Percentiles rank a stretch among this genome's conserved stretches.
phyloP scores from a whole-genome alignment of 2,329 filamentous ascomycete species.

The Coniella lustricola region DNA sequence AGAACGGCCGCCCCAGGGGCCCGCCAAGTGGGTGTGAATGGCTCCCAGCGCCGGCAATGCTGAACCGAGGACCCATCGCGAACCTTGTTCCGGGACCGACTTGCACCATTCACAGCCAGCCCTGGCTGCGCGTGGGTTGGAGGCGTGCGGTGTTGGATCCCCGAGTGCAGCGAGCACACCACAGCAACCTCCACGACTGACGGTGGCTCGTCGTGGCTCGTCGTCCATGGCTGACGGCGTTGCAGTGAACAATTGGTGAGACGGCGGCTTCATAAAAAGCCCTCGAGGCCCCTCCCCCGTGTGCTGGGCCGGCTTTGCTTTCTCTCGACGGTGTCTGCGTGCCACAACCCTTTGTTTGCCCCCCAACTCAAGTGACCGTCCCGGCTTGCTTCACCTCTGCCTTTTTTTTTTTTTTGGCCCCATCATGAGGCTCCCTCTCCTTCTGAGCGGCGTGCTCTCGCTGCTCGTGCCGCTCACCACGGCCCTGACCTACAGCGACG shows the following conservation, averaged over 20 bases:
- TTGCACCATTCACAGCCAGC: neutral
- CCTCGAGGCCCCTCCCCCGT: too few relatives aligned
- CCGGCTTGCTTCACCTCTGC: too few relatives aligned
- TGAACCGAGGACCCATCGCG: neutral
- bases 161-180: too few relatives aligned
- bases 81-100: neutral
- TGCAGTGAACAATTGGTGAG: too few relatives aligned
- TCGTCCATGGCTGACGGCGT: too few relatives aligned
- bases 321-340: too few relatives aligned
- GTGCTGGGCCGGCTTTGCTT: too few relatives aligned
- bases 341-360: neutral
- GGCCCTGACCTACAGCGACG: conserved; percentile 9
- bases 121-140: neutral
- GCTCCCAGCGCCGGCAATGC: neutral
- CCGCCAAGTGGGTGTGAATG: neutral
- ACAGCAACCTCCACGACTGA: too few relatives aligned
- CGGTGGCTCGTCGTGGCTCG: too few relatives aligned
- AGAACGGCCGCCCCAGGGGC: neutral
- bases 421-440: conserved; percentile 8
- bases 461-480: conserved; percentile 1
- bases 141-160: neutral
- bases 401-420: neutral
- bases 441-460: neutral
- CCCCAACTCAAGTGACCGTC: neutral
- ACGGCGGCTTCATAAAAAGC: too few relatives aligned